These are phyloP conservation scores for Neurospora africana DNA, from an alignment of 495 filamentous ascomycete genomes.

Conservation along the genomic window DNA sequence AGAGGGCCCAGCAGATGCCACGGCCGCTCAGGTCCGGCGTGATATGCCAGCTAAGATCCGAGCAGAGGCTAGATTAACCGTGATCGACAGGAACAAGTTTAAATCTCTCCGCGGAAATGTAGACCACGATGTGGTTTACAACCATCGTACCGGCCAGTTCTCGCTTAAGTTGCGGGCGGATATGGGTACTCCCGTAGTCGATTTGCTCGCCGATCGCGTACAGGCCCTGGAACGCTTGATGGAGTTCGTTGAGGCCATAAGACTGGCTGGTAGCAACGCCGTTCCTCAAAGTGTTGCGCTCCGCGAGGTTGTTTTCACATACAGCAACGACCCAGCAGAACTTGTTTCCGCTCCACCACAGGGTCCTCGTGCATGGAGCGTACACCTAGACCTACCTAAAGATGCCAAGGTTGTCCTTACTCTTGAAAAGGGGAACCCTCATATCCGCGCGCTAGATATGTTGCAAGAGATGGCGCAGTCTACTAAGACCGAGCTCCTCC, in stretches of 20 bases:
- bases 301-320: conserved; percentile 51
- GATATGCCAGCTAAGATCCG: conserved; percentile 10
- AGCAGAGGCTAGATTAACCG: conserved; percentile 21
- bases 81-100: conserved; percentile 29
- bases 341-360: not conserved
- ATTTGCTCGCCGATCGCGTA: conserved; percentile 43
- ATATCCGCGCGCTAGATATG: conserved; percentile 57
- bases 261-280: conserved; percentile 38
- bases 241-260: conserved; percentile 52
- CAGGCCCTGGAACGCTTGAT: conserved; percentile 53
- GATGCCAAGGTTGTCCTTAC: conserved; percentile 32
- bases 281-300: conserved; percentile 48
- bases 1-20: conserved; percentile 8
- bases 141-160: conserved; percentile 46
- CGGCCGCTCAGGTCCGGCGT: conserved; percentile 1
- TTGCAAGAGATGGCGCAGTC: conserved; percentile 54
- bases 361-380: conserved; percentile 25
- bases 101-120: conserved; percentile 38
- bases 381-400: conserved; percentile 23
- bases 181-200: conserved; percentile 46
- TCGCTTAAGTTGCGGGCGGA: conserved; percentile 44
- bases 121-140: conserved; percentile 51
- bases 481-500: conserved; percentile 21
- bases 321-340: conserved; percentile 25
- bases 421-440: conserved; percentile 60